phyloP scores from a whole-genome alignment of 2,329 filamentous ascomycete species.

The Fusarium pseudocircinatum region DNA sequence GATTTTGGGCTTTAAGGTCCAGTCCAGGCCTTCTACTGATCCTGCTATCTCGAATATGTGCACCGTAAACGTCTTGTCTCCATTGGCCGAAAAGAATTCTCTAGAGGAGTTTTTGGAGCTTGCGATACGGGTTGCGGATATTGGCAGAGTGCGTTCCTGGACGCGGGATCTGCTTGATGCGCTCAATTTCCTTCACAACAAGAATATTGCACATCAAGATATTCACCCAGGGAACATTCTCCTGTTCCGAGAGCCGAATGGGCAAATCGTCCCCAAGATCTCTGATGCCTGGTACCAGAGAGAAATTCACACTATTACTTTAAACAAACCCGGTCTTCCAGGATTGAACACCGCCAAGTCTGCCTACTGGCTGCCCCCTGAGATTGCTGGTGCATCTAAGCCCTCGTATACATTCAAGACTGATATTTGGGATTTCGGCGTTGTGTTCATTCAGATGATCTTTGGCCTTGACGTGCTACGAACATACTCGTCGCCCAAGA shows the following conservation, averaged over 20 bases:
- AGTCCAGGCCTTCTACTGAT: constrained; percentile 59
- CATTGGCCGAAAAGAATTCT: constrained; percentile 83
- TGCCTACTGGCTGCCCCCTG: constrained; percentile 84
- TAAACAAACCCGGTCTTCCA: constrained; percentile 61
- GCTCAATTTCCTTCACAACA: constrained; percentile 85
- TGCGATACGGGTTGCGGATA: constrained; percentile 74
- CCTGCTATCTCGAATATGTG: constrained; percentile 58
- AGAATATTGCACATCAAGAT: constrained; percentile 84
- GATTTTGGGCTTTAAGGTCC: constrained; percentile 84
- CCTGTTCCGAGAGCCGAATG: constrained; percentile 74
- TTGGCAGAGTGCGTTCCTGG: constrained; percentile 84
- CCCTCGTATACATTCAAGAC: constrained; percentile 78
- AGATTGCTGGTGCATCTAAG: constrained; percentile 71
- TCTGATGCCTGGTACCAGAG: constrained; percentile 78
- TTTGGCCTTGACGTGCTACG: constrained; percentile 82
- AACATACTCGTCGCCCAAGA: constrained; percentile 81
- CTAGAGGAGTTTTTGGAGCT: constrained; percentile 84
- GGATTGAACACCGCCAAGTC: constrained; percentile 73
- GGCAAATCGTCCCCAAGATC: constrained; percentile 77
- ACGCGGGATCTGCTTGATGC: constrained; percentile 92
- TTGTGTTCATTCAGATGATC: constrained; percentile 92
- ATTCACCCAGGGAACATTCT: constrained; percentile 85
- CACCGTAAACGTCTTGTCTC: constrained; percentile 79
- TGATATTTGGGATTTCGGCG: constrained; percentile 94
- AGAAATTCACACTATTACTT: constrained; percentile 70